phyloP scores from a whole-genome alignment of 257 asterid species.

The Fraxinus anomala region DNA sequence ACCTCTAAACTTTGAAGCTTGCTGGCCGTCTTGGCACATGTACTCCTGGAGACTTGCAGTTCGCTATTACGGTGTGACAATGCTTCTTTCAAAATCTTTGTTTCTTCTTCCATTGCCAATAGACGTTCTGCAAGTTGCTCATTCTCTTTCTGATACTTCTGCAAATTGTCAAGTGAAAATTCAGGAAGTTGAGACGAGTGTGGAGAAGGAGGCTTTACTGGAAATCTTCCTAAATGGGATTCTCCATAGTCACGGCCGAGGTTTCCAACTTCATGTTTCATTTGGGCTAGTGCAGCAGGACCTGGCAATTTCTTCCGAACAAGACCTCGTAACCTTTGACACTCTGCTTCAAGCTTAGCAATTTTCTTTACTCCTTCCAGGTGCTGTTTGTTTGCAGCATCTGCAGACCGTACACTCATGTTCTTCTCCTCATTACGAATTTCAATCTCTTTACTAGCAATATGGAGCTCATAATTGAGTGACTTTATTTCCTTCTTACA shows the following conservation, averaged over 20 bases:
- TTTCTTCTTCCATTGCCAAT: constrained; percentile 88
- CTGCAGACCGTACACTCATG: constrained; percentile 90
- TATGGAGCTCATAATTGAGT: constrained; percentile 76
- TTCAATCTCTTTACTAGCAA: constrained; percentile 77
- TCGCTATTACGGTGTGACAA: constrained; percentile 85
- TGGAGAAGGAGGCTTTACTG: constrained; percentile 67
- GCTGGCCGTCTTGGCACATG: constrained; percentile 72
- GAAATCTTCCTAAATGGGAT: constrained; percentile 70
- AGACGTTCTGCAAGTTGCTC: constrained; percentile 76
- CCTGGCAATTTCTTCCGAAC: constrained; percentile 94
- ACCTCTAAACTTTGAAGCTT: constrained; percentile 78
- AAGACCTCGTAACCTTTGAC: constrained; percentile 94
- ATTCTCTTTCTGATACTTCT: constrained; percentile 62
- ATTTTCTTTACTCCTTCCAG: constrained; percentile 92
- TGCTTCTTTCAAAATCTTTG: constrained; percentile 91
- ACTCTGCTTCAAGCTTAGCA: constrained; percentile 90
- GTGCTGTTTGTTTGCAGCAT: constrained; percentile 86
- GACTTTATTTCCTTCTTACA: constrained; percentile 76
- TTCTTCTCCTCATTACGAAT: constrained; percentile 94
- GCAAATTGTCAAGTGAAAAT: constrained; percentile 62
- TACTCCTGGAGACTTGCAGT: constrained; percentile 71
- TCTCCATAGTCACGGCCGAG: constrained; percentile 77
- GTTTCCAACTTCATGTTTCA: constrained; percentile 92
- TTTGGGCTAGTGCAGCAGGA: constrained; percentile 96
- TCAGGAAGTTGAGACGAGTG: constrained; percentile 60